phyloP scores from a whole-genome alignment of 169 alveolate species.

The Cystoisospora suis region DNA sequence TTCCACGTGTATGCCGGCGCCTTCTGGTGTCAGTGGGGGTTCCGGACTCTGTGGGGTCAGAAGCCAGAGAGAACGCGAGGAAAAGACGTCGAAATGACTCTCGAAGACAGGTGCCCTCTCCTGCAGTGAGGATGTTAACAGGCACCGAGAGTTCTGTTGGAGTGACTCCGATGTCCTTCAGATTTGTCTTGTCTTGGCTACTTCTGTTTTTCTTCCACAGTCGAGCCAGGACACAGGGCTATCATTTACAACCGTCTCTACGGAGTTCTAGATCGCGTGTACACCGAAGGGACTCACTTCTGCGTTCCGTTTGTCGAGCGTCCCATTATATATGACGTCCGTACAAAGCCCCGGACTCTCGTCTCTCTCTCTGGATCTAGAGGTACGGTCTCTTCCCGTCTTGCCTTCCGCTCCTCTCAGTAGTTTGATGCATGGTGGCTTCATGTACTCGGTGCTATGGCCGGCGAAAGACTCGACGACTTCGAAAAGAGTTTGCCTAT shows the following conservation, averaged over 20 bases:
- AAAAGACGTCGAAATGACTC: too few relatives aligned
- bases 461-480: too few relatives aligned
- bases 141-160: neutral
- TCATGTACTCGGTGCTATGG: too few relatives aligned
- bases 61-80: too few relatives aligned
- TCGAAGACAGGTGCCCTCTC: neutral
- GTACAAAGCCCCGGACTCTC: slow-evolving; percentile 92
- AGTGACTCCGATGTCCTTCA: too few relatives aligned
- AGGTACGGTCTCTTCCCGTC: slow-evolving; percentile 70
- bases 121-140: neutral
- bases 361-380: slow-evolving; percentile 94
- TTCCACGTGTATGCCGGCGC: too few relatives aligned
- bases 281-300: slow-evolving; percentile 97
- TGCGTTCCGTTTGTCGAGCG: slow-evolving; percentile 94
- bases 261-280: slow-evolving; percentile 65
- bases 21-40: too few relatives aligned
- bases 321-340: slow-evolving; percentile 92
- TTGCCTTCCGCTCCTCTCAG: neutral
- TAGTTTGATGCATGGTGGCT: neutral
- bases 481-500: neutral
- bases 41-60: too few relatives aligned
- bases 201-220: slow-evolving; percentile 71
- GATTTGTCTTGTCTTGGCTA: neutral
- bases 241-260: slow-evolving; percentile 86
- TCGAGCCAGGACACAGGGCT: slow-evolving; percentile 96